Base-by-base conservation (phyloP, 2,329 filamentous ascomycete species). In the Phialocephala sp. region DNA sequence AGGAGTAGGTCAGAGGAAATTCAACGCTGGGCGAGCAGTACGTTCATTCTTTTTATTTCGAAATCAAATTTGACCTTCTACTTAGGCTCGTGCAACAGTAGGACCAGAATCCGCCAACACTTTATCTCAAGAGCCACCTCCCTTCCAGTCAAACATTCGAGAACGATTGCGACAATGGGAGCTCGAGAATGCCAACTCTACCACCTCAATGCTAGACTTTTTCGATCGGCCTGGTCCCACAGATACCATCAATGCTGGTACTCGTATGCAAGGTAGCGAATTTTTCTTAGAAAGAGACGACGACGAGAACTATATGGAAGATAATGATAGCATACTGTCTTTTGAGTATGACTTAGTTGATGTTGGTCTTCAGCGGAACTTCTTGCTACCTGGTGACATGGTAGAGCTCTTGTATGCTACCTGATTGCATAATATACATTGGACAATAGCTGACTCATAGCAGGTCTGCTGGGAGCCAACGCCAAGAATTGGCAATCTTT, bases 281-380 rank as follows among this genome's bases (percentile, higher is more conserved):
- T 60, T 66, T 39, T 66, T 70, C 27, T 64, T 68, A 15, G 68
- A 69, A 20, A 36, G 54, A 43, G 62, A 69, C n/a, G 66, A 62
- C 9, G 27, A 20, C 32, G 72, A 75, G 55, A 66, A 73, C 18
- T 73, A 78, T 18, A 62, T 37, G 45, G 68, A 75, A 69, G 73
- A 22, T 72, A 77, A 8, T 78, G 79, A 55, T 50, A 20, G n/a
- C 20, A 59, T 32, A 15, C 8, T 32, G 32, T 27, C 39, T 43
- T 71, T 83, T 58, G 75, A 77, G 47, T 82, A 81, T 43, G 83
- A 85, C 67, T 76, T 85, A n/a, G 80, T 84, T 12, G 82, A 85
- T 69, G 64, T 76, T 68, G 74, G 75, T 8, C 62, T 64, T 24
- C 67, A 62, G 39, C 71, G 75, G 15, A 68, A 64, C 45, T 77